Base-by-base conservation (phyloP, 768 basidiomycete genomes). In the Rossbeevera mucosa region DNA sequence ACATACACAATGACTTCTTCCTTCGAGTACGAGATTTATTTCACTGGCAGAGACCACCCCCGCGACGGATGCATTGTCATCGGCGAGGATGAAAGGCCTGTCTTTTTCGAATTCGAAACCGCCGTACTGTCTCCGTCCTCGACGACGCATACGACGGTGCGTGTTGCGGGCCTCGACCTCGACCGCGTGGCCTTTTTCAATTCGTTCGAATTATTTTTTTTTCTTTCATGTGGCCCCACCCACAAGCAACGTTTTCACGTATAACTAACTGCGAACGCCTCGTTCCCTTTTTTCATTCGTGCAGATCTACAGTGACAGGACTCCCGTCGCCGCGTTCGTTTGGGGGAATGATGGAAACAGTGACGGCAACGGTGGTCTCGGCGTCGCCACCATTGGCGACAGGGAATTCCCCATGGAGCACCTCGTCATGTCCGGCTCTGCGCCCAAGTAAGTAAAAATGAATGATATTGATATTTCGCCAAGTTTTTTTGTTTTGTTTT, bases 71-170 rank as follows among this genome's bases (percentile, higher is more conserved):
- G 82, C 64, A 76, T 81, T 52, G 70, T 88, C 71, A 86, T 88
- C 58, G 84, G 86, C 36, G 79, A 83, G 61, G 80, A 80, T 67
- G 72, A 71, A 28, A 76, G 72, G 57, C 78, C 79, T 1, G 68
- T 86, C 59, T 85, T 80, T 71, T 80, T 82, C 64, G 79, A 76
- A 62, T 87, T 89, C 67, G 80, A 83, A 64, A 88, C 86, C 11
- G 71, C 74, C 48, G 4, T 49, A 31, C 14, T 53, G 22, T 43
- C 64, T 40, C 60, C 63, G 41, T 50, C 48, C 56, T 48, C 29
- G 59, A 59, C 55, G 43, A 59, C 55, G 43, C 66, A 61, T 14
- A 70, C 68, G 28, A 68, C 59, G 44, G 66, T 67, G 47, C 52
- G 60, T 57, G 24, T 31, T 9, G 29, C 45, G 21, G 12, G 41